A percentile compares a stretch with the other conserved stretches of the same genome.
Evolutionary conservation across 768 basidiomycete genomes (phyloP).

Genomic region (Neoboletus subvelutipes): DNA sequence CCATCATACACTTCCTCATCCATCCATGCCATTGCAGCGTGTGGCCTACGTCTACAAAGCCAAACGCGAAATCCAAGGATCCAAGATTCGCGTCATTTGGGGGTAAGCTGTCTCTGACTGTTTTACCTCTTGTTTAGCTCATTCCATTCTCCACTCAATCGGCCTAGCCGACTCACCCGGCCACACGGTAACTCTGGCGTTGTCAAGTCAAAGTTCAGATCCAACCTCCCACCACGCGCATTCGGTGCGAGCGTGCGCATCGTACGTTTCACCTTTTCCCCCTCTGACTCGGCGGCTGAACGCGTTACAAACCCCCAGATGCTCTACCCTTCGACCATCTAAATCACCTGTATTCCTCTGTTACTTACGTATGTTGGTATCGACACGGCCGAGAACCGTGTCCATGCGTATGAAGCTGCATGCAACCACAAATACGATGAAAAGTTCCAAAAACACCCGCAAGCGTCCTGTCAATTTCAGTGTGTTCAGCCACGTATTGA

Average conservation of each 20-base stretch:
- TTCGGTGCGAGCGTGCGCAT: conserved; percentile 93
- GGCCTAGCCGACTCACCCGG: conserved; percentile 81
- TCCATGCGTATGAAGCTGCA: conserved; percentile 23
- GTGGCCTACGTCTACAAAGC: conserved; percentile 98
- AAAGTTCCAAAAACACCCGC: conserved; percentile 9
- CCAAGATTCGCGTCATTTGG: conserved; percentile 98
- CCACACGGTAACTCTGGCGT: conserved; percentile 94
- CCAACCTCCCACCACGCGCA: conserved; percentile 91
- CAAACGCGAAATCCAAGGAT: conserved; percentile 90
- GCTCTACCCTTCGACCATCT: conserved; percentile 89
- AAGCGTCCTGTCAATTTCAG: not conserved
- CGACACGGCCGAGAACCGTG: conserved; percentile 4
- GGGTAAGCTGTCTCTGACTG: conserved; percentile 56
- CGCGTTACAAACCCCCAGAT: conserved; percentile 47
- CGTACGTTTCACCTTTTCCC: conserved; percentile 45
- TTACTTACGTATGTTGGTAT: conserved; percentile 24
- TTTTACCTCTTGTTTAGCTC: not conserved
- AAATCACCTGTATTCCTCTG: conserved; percentile 34
- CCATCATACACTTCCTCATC: not conserved
- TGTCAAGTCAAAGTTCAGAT: conserved; percentile 94
- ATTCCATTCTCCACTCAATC: not conserved
- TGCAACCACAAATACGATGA: conserved; percentile 15
- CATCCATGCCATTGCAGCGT: conserved; percentile 50
- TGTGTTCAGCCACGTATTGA: not conserved
- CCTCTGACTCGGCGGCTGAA: not conserved